phyloP scores from a whole-genome alignment of 176 grass and related monocot species.

The Musa acuminata region DNA sequence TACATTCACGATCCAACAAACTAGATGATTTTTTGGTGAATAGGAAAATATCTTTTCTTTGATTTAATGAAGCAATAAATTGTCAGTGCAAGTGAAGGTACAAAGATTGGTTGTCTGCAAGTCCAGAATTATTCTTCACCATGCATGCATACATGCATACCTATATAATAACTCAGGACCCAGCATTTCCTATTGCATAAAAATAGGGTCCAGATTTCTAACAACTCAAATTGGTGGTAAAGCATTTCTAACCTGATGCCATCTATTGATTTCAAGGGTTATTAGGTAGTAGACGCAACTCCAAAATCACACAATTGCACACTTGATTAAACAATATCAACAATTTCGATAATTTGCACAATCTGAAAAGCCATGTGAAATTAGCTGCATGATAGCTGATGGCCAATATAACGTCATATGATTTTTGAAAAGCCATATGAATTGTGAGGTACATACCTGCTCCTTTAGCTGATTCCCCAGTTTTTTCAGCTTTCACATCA shows the following conservation, averaged over 20 bases:
- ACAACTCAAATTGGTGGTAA: not conserved
- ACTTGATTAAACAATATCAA: not conserved
- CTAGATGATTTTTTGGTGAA: not conserved
- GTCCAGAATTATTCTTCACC: not conserved
- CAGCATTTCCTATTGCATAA: not conserved
- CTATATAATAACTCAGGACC: too few species aligned
- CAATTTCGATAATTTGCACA: not conserved
- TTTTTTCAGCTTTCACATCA: conserved; percentile 6
- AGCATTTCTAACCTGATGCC: not conserved
- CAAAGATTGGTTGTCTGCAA: too few species aligned
- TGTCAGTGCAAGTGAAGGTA: too few species aligned
- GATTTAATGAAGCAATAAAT: too few species aligned
- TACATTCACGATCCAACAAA: not conserved
- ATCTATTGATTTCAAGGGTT: not conserved
- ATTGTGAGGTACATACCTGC: conserved; percentile 38
- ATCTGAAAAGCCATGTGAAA: not conserved
- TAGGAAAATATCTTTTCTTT: not conserved
- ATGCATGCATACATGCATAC: too few species aligned
- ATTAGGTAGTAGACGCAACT: not conserved
- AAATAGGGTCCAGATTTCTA: not conserved
- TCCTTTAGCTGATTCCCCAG: conserved; percentile 28
- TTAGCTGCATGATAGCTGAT: not conserved
- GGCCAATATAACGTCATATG: not conserved
- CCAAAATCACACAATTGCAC: not conserved
- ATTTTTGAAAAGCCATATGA: not conserved